Evolutionary conservation across 176 grass and related monocot genomes (phyloP).

Genomic region (Poa annua): DNA sequence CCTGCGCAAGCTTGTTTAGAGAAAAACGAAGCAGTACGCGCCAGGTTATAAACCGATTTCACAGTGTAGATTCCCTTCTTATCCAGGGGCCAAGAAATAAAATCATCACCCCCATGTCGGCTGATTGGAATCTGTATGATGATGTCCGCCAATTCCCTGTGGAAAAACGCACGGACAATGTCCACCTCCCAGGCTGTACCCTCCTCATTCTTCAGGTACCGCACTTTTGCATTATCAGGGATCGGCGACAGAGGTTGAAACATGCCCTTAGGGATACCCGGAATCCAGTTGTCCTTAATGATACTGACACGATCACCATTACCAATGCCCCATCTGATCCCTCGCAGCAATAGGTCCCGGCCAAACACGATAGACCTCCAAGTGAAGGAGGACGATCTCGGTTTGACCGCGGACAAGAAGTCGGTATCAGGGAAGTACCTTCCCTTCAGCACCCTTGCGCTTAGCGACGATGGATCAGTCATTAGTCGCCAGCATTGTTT

Average conservation of each 20-base stretch:
- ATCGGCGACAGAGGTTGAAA: background rate
- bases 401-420: background rate
- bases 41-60: background rate
- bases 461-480: background rate
- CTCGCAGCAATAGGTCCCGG: background rate
- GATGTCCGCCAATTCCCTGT: background rate
- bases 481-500: background rate
- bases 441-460: background rate
- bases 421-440: background rate
- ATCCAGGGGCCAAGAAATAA: background rate
- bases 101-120: background rate
- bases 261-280: too few relatives aligned
- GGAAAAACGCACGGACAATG: background rate
- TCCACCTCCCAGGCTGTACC: background rate
- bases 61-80: background rate
- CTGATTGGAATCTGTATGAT: background rate
- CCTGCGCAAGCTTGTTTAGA: fast-evolving
- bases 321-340: background rate
- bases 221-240: background rate
- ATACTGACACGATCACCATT: background rate
- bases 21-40: background rate
- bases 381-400: background rate
- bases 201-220: background rate
- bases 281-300: background rate
- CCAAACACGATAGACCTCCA: background rate